A percentile compares a stretch with the other conserved stretches of the same genome.
phyloP scores from a whole-genome alignment of 2,329 filamentous ascomycete species.

The Stenocarpella maydis region DNA sequence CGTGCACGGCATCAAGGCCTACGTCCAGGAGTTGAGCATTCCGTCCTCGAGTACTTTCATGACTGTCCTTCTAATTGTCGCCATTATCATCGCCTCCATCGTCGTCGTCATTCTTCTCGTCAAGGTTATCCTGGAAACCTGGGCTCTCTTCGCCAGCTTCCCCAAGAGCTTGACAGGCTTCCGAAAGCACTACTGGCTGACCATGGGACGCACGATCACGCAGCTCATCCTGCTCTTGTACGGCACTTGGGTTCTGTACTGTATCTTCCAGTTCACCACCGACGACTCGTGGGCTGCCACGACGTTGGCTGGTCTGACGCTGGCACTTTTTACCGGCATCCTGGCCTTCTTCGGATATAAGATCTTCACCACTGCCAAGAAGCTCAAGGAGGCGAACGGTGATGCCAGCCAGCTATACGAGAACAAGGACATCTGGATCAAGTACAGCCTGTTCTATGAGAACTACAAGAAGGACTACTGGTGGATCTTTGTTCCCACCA shows the following conservation, averaged over 20 bases:
- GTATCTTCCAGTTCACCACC: constrained; percentile 91
- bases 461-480: constrained; percentile 93
- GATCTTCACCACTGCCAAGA: constrained; percentile 79
- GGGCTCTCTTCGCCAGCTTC: constrained; percentile 89
- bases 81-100: constrained; percentile 84
- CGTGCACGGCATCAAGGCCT: constrained; percentile 82
- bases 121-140: constrained; percentile 90
- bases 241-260: constrained; percentile 94
- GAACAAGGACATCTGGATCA: constrained; percentile 89
- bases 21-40: constrained; percentile 83
- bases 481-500: constrained; percentile 94
- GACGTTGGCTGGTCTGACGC: constrained; percentile 79
- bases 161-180: constrained; percentile 82
- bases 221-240: constrained; percentile 91
- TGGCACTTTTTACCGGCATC: constrained; percentile 80
- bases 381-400: constrained; percentile 79
- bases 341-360: constrained; percentile 85
- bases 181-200: constrained; percentile 95
- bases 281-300: constrained; percentile 97
- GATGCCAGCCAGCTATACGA: constrained; percentile 80
- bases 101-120: constrained; percentile 86
- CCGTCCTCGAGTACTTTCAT: constrained; percentile 94
- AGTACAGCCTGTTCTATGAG: constrained; percentile 98
- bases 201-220: constrained; percentile 87
- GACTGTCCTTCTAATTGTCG: constrained; percentile 89